A percentile compares a stretch with the other conserved stretches of the same genome.
Conservation (phyloP, 257 asterid genomes). For the Prunella vulgaris region DNA sequence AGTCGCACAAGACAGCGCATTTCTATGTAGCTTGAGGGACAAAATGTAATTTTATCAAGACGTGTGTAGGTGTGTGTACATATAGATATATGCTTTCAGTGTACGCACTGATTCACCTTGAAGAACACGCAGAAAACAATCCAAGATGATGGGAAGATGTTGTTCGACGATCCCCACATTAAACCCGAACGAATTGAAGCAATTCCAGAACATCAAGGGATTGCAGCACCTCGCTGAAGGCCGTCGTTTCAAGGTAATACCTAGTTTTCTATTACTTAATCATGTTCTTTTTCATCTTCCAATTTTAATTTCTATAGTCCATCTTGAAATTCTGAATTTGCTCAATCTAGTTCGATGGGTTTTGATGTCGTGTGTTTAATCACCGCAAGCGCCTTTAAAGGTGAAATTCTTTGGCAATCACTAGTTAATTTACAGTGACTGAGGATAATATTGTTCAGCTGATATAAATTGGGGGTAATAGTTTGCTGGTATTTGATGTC, state of each 20-base stretch:
- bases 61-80: no score
- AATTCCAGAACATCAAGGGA: conserved; percentile 49
- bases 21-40: neutral
- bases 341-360: neutral
- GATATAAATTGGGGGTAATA: neutral
- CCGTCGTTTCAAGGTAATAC: conserved; percentile 54
- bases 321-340: neutral
- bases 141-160: conserved; percentile 37
- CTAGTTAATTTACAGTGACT: neutral
- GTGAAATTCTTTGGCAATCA: neutral
- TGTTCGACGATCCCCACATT: conserved; percentile 31
- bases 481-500: neutral
- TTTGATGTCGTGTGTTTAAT: neutral
- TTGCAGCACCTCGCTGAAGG: conserved; percentile 61
- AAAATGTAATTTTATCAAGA: neutral
- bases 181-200: conserved; percentile 35
- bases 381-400: neutral
- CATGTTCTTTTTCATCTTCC: neutral
- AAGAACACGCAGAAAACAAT: conserved; percentile 11
- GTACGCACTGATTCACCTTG: conserved; percentile 12
- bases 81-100: neutral
- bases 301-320: neutral
- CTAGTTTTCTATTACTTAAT: neutral
- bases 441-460: neutral
- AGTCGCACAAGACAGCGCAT: neutral